Base-by-base conservation (phyloP, 106 monocot species). In the Chionographis japonica region DNA sequence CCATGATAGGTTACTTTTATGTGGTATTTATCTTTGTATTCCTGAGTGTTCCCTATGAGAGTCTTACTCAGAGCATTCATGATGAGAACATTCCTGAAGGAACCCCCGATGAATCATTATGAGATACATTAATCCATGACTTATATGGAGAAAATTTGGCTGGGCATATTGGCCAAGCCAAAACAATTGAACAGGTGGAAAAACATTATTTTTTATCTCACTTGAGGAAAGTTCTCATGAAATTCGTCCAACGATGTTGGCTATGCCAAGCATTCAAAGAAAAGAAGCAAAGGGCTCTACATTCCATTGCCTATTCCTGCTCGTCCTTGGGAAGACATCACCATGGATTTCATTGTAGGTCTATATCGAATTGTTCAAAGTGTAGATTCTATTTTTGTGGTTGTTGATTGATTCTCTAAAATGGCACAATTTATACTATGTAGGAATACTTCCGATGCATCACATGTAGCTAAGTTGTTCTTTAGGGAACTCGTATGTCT, bases 381-480 rank as follows among this genome's bases (percentile, higher is more conserved):
- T 1, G 8, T 9, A 2, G 56, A 40, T 41, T 68, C 50, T 56
- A 40, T 41, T 19, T 56, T 68, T 19, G 56, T 56, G 8, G 53
- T 57, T 10, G 41, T 56, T 18, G 56, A 42, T 68, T 3, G 17
- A 39, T 56, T 68, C 43, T 56, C 8, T 7, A 57, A 68, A 18
- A 68, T 68, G 18, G 12, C 42, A 18, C 56, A 68, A 17, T 68
- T 68, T 11, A 68, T 68, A 8, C 40, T 40, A 10, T 19, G 40
- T 20, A 38, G 12, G 0, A 40, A 57, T 2, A 68, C 57, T 18
- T 15, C 9, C 11, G 55, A 68, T 56, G 40, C n/a, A 12, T 40
- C 41, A 17, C 6, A 68, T 18, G 18, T 57, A 8, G 42, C 68
- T 4, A 51, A 66, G 17, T 46, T 63, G 3, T 63, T 46, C 9